Evolutionary conservation across 768 basidiomycete species (phyloP).

Genomic region (Phylloporus sp.): DNA sequence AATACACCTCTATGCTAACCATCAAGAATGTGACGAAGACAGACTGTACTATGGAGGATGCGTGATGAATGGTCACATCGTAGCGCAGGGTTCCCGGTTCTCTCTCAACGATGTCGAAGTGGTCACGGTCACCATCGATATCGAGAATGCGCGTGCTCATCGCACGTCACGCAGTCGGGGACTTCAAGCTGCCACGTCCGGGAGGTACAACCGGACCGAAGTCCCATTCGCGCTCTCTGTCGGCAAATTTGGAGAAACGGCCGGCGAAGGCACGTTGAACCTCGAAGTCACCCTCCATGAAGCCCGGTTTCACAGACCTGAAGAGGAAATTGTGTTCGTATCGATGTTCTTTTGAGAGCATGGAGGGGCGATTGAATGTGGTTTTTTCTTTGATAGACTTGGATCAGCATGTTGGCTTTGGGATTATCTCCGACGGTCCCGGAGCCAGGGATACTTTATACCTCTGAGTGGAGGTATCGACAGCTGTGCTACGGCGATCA

Average conservation of each 20-base stretch:
- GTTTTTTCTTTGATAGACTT: conserved; percentile 52
- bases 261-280: conserved; percentile 44
- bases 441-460: conserved; percentile 91
- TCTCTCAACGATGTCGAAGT: conserved; percentile 95
- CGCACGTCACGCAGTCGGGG: conserved; percentile 78
- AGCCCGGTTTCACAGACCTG: conserved; percentile 68
- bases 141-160: conserved; percentile 94
- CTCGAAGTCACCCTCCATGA: conserved; percentile 41
- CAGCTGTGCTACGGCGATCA: conserved; percentile 93
- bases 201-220: conserved; percentile 76
- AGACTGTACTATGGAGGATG: conserved; percentile 97
- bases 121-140: conserved; percentile 90
- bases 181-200: conserved; percentile 79
- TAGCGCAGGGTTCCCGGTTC: conserved; percentile 97
- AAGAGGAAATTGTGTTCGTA: conserved; percentile 95
- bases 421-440: conserved; percentile 94
- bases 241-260: conserved; percentile 64
- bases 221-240: conserved; percentile 74
- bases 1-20: conserved; percentile 96
- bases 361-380: background rate
- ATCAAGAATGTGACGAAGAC: conserved; percentile 98
- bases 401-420: conserved; percentile 99
- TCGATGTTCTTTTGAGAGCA: background rate
- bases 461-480: conserved; percentile 96
- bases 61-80: conserved; percentile 83